A percentile compares a stretch with the other conserved stretches of the same genome.
Conservation (phyloP, 305 asterid species). For the Fraxinus xanthoxyloides region DNA sequence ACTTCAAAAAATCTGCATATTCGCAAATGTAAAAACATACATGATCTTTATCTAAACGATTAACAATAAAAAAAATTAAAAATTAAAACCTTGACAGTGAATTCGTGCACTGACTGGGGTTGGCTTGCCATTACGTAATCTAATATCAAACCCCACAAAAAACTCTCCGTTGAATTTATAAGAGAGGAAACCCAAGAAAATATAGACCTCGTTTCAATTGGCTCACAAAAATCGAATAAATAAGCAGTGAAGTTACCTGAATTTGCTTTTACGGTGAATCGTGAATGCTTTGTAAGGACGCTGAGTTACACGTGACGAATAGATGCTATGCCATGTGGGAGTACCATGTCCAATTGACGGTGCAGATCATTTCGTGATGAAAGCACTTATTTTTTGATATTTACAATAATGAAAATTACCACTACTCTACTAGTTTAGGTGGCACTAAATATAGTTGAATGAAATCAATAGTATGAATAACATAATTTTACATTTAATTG, state of each 20-base stretch:
- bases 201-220: conserved; percentile 8
- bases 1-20: neutral
- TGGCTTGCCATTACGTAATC: conserved; percentile 29
- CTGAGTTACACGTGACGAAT: neutral
- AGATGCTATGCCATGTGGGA: neutral
- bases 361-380: neutral
- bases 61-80: neutral
- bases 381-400: neutral
- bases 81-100: conserved; percentile 39
- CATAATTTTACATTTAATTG: too few relatives aligned
- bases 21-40: neutral
- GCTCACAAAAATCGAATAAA: neutral
- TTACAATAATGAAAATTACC: neutral
- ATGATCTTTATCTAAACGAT: neutral
- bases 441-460: too few relatives aligned
- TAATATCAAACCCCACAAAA: neutral
- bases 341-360: neutral
- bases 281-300: neutral
- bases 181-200: neutral
- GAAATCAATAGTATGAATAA: too few relatives aligned
- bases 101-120: conserved; percentile 43
- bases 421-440: too few relatives aligned
- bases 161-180: neutral
- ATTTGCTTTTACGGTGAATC: neutral
- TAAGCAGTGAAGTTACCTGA: neutral